Base-by-base conservation (phyloP, 345 rosid species). In the Schrenkiella parvula region DNA sequence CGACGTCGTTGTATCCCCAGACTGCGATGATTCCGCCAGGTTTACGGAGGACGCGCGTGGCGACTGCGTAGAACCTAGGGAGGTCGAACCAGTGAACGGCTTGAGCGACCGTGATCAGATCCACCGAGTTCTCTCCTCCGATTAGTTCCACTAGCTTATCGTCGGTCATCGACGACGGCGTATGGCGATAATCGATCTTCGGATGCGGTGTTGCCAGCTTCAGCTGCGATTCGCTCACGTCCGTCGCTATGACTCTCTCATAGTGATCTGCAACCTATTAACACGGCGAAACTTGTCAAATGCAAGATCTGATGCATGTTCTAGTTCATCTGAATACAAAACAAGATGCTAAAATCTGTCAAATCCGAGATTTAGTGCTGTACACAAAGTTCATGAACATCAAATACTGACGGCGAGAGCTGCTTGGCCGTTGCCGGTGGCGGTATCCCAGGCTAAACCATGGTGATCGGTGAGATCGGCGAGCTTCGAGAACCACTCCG, bases 361-460 rank as follows among this genome's bases (percentile, higher is more conserved):
- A 52, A 50, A 29, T 37, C 61, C 3, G 18, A 66, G 70, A 65
- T 73, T 42, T 1, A 23, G 25, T 11, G 46, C 1, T 54, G 60
- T 73, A 32, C 46, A 73, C 3, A 12, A 74, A 51, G 54, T 48
- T 58, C 4, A 44, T 55, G 48, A 34, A 15, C 17, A 51, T 50
- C 15, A 17, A 14, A 32, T 21, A 76, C 82, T 68, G 8, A 87
- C 93, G 51, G 82, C 80, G 50, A 81, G 55, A 65, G 89, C 82
- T 4, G 93, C 96, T 79, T 88, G 93, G 54, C 93, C 93, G 48
- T 82, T 86, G 68, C 93, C 85, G 11, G 87, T 84, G 80, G 89
- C 93, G 26, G 72, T 87, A 60, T 89, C 92, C 88, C 86, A 84
- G 38, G 97, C 92, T 19, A 83, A 70, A 38, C 66, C 58, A 62